Percentiles rank a stretch among this genome's conserved stretches.
These are phyloP conservation scores for Botryosphaeria dothidea DNA, from an alignment of 2,329 filamentous ascomycete species.

Conservation along the genomic window DNA sequence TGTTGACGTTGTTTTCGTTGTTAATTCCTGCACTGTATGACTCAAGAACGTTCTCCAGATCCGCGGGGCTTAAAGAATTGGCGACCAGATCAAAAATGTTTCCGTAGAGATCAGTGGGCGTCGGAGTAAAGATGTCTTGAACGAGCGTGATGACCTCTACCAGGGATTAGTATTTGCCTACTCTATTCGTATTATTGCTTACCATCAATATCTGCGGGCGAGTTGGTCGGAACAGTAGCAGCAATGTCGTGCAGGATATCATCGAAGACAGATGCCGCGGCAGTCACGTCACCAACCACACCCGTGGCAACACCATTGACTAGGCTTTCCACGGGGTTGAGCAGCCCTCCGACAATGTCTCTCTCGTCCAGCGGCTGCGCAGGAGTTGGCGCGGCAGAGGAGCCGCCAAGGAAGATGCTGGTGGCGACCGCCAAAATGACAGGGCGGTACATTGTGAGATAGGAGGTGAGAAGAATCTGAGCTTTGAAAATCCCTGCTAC, in stretches of 20 bases:
- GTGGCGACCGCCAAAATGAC: too few relatives aligned
- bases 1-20: background rate
- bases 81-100: background rate
- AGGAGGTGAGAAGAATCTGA: background rate
- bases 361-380: background rate
- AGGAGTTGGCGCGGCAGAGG: background rate
- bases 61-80: background rate
- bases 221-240: background rate
- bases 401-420: background rate
- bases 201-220: background rate
- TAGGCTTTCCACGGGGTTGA: background rate
- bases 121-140: background rate
- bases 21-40: background rate
- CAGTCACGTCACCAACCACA: background rate
- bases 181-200: background rate
- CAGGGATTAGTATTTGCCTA: background rate
- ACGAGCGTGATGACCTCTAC: background rate
- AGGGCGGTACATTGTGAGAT: background rate
- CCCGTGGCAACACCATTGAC: background rate
- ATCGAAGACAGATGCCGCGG: background rate
- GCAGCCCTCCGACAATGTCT: background rate
- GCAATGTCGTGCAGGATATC: background rate
- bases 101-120: background rate
- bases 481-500: too few relatives aligned
- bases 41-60: background rate